Evolutionary conservation across 306 rosid species (phyloP).

Genomic region (Dalbergia cultrata): DNA sequence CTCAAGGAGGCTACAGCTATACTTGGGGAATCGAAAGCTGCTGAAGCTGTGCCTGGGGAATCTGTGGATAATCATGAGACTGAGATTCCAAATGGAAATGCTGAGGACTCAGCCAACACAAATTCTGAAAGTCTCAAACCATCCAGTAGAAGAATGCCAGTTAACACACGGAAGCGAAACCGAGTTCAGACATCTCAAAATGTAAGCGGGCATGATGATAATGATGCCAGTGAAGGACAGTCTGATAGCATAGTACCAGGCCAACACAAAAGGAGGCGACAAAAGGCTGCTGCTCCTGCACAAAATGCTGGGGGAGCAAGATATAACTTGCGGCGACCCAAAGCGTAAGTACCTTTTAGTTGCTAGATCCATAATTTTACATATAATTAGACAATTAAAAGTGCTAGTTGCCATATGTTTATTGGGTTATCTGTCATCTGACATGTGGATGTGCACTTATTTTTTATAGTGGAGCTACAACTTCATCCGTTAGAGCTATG

Average conservation of each 20-base stretch:
- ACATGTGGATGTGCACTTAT: constrained; percentile 34
- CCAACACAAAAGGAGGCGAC: constrained; percentile 71
- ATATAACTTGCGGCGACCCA: constrained; percentile 87
- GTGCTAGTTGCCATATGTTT: constrained; percentile 10
- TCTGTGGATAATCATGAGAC: constrained; percentile 56
- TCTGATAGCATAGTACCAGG: constrained; percentile 69
- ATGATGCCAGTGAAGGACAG: constrained; percentile 71
- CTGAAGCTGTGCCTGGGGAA: constrained; percentile 77
- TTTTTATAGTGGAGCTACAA: constrained; percentile 62
- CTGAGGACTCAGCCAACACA: constrained; percentile 69
- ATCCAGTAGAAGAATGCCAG: constrained; percentile 50
- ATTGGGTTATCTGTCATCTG: constrained; percentile 25
- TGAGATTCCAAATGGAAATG: constrained; percentile 72
- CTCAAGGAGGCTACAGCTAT: constrained; percentile 78
- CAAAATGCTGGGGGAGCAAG: constrained; percentile 68
- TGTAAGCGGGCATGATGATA: constrained; percentile 65
- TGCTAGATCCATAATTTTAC: neutral
- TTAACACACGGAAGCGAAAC: constrained; percentile 68
- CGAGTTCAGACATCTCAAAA: constrained; percentile 72
- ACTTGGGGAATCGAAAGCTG: constrained; percentile 71
- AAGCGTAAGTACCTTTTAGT: constrained; percentile 54
- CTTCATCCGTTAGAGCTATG: constrained; percentile 57
- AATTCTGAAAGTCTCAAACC: constrained; percentile 65
- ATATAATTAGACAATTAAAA: neutral
- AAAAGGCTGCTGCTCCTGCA: constrained; percentile 56